Evolutionary conservation across 2,329 filamentous ascomycete genomes (phyloP).

Genomic region (Cryphonectria japonica): DNA sequence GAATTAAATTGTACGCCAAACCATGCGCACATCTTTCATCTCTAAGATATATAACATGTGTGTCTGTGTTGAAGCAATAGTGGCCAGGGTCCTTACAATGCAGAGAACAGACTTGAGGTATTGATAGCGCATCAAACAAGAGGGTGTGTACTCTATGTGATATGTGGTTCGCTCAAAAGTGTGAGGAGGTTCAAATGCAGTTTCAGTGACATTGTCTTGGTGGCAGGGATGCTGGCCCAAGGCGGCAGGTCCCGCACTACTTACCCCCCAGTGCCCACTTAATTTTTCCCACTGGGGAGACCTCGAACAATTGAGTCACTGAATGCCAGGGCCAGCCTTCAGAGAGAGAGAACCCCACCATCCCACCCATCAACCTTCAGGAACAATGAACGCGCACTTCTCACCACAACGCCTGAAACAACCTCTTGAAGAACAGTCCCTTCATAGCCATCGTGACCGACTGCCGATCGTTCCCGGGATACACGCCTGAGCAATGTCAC

Average conservation of each 20-base stretch:
- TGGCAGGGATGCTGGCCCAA: slow-evolving; percentile 8
- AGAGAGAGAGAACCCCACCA: slow-evolving; percentile 6
- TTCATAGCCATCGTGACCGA: not conserved
- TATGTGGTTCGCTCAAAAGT: not conserved
- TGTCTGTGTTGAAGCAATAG: too few relatives aligned
- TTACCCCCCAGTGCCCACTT: slow-evolving; percentile 1
- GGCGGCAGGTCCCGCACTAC: slow-evolving; percentile 8
- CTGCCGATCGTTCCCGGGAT: not conserved
- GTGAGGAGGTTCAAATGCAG: not conserved
- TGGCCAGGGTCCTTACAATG: too few relatives aligned
- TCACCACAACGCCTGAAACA: not conserved
- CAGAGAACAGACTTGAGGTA: too few relatives aligned
- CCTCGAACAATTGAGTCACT: slow-evolving; percentile 15
- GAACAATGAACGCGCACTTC: slow-evolving; percentile 7
- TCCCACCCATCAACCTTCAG: not conserved
- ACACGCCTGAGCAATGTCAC: slow-evolving; percentile 45
- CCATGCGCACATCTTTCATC: too few relatives aligned
- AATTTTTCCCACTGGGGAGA: not conserved
- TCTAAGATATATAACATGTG: too few relatives aligned
- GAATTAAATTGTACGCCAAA: too few relatives aligned
- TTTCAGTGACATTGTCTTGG: not conserved
- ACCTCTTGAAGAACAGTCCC: not conserved
- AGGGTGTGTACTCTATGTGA: too few relatives aligned
- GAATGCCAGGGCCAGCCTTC: not conserved
- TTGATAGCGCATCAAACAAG: too few relatives aligned